These are phyloP conservation scores for Zygoascus meyerae DNA, from an alignment of 1,139 yeast genomes.

Conservation along the genomic window DNA sequence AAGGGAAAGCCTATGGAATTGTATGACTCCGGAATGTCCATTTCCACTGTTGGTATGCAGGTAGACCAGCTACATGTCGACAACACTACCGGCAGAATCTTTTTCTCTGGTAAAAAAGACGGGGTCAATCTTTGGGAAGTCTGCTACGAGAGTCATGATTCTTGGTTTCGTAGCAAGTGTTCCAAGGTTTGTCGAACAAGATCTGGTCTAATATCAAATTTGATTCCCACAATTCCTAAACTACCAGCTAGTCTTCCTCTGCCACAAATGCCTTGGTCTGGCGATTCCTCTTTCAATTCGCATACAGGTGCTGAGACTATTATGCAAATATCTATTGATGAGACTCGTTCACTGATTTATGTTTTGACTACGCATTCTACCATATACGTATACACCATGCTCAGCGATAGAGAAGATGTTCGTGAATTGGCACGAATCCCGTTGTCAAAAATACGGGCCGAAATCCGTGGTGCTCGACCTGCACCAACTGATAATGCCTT, in stretches of 20 bases:
- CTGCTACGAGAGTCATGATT: slow-evolving; percentile 76
- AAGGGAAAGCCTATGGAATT: slow-evolving; percentile 49
- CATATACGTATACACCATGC: slow-evolving; percentile 69
- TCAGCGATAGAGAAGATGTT: slow-evolving; percentile 30
- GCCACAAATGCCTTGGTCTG: slow-evolving; percentile 14
- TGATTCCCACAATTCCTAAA: slow-evolving; percentile 20
- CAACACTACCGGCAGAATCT: slow-evolving; percentile 68
- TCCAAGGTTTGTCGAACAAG: slow-evolving; percentile 60
- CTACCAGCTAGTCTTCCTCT: background rate
- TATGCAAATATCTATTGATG: slow-evolving; percentile 41
- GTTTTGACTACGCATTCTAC: slow-evolving; percentile 77
- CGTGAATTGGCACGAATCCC: slow-evolving; percentile 6
- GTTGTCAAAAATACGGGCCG: slow-evolving; percentile 4
- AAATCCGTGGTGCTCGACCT: slow-evolving; percentile 7
- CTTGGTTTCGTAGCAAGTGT: slow-evolving; percentile 83
- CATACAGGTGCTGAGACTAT: slow-evolving; percentile 12
- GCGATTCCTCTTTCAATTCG: slow-evolving; percentile 14
- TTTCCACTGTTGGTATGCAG: slow-evolving; percentile 71
- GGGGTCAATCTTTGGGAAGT: slow-evolving; percentile 84
- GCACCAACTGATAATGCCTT: slow-evolving; percentile 4
- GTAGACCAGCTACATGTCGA: slow-evolving; percentile 59
- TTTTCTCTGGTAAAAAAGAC: slow-evolving; percentile 72
- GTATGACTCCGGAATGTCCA: slow-evolving; percentile 77
- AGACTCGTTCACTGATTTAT: slow-evolving; percentile 69
- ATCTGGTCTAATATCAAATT: slow-evolving; percentile 21